Conservation (phyloP, 768 basidiomycete genomes). For the Lactarius indigo region DNA sequence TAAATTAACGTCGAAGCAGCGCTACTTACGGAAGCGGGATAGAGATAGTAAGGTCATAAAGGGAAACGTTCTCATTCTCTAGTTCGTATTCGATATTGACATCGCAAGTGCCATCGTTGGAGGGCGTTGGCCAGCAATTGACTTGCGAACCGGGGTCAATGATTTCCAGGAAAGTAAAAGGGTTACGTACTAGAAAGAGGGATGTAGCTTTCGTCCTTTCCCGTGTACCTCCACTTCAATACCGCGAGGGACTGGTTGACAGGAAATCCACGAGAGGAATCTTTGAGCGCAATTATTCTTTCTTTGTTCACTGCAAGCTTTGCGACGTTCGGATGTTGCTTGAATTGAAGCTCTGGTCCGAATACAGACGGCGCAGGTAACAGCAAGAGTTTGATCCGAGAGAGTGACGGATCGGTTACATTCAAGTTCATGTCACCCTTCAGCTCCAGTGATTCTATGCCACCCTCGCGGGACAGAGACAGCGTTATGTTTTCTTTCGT, state of each 20-base stretch:
- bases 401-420: slow-evolving; percentile 69
- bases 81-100: slow-evolving; percentile 98
- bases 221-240: slow-evolving; percentile 87
- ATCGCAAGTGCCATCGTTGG: slow-evolving; percentile 88
- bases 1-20: background rate
- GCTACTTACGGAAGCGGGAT: slow-evolving; percentile 86
- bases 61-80: slow-evolving; percentile 73
- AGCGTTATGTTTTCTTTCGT: slow-evolving; percentile 83
- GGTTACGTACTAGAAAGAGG: slow-evolving; percentile 78
- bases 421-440: slow-evolving; percentile 94
- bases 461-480: slow-evolving; percentile 85
- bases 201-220: slow-evolving; percentile 87
- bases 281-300: slow-evolving; percentile 77
- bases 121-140: slow-evolving; percentile 95
- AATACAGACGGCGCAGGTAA: slow-evolving; percentile 53
- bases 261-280: slow-evolving; percentile 78
- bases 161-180: background rate
- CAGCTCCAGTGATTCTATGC: slow-evolving; percentile 84
- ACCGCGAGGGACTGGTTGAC: slow-evolving; percentile 84
- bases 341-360: slow-evolving; percentile 81
- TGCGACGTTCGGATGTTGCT: slow-evolving; percentile 93
- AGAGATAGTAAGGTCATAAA: slow-evolving; percentile 83
- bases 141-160: slow-evolving; percentile 44
- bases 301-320: slow-evolving; percentile 72
- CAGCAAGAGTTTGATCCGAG: slow-evolving; percentile 69